Conservation (phyloP, 108 stramenopile species). For the Stephanodiscus minutulus region DNA sequence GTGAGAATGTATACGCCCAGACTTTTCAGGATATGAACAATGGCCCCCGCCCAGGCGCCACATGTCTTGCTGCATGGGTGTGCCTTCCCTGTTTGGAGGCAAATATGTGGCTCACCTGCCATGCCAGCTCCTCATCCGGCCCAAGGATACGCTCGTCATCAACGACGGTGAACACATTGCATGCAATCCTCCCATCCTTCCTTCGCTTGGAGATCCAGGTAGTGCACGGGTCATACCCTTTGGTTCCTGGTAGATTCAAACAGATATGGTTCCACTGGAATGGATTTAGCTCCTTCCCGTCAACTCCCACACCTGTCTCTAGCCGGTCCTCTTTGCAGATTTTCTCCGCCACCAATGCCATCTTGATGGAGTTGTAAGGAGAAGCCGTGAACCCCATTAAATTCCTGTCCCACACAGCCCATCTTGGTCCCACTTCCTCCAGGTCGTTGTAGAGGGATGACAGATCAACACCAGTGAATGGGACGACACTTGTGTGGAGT, state of each 20-base stretch:
- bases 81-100: constrained; percentile 2
- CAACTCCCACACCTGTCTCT: too few species aligned
- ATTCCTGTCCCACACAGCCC: constrained; percentile 35
- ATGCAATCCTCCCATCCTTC: constrained; percentile 32
- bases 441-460: background rate
- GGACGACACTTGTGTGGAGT: constrained; percentile 19
- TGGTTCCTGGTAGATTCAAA: constrained; percentile 53
- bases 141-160: constrained; percentile 40
- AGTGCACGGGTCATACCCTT: constrained; percentile 28
- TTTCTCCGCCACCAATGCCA: constrained; percentile 30
- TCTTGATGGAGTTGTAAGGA: constrained; percentile 30
- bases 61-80: background rate
- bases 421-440: background rate
- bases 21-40: background rate
- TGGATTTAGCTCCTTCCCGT: constrained; percentile 24
- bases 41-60: background rate
- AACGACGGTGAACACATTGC: constrained; percentile 38
- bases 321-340: constrained; percentile 25
- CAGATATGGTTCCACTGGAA: constrained; percentile 42
- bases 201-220: constrained; percentile 48
- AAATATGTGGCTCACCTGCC: constrained; percentile 13
- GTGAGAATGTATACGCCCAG: background rate
- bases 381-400: constrained; percentile 51
- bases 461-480: constrained; percentile 49
- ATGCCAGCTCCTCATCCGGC: constrained; percentile 1